A percentile compares a stretch with the other conserved stretches of the same genome.
Evolutionary conservation across 257 asterid species (phyloP).

Genomic region (Mitragyna speciosa): DNA sequence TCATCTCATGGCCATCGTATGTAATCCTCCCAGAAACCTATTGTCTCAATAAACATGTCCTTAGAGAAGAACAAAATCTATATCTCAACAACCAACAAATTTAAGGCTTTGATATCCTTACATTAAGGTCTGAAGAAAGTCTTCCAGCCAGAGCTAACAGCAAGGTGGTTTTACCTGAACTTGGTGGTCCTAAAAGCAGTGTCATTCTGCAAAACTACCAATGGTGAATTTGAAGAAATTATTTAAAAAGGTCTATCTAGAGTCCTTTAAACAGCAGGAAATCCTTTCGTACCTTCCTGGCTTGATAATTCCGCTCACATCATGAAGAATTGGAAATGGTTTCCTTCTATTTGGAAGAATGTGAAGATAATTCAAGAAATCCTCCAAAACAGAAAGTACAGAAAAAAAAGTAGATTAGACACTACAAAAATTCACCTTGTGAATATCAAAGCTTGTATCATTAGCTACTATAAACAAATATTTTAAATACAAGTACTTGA

Average conservation of each 20-base stretch:
- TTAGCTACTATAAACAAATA: too few species aligned
- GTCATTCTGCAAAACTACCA: conserved; percentile 6
- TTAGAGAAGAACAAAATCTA: too few species aligned
- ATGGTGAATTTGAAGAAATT: background rate
- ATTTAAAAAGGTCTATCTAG: background rate
- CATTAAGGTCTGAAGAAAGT: conserved; percentile 51
- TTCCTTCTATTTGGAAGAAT: conserved; percentile 67
- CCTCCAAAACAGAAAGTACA: conserved; percentile 34
- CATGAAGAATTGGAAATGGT: conserved; percentile 72
- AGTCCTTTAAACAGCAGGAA: too few species aligned
- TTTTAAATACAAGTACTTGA: too few species aligned
- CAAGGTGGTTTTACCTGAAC: conserved; percentile 67
- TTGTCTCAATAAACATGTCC: background rate
- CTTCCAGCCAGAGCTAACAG: conserved; percentile 67
- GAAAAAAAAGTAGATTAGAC: background rate
- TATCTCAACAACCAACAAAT: background rate
- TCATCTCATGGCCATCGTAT: conserved; percentile 56
- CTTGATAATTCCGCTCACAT: conserved; percentile 71
- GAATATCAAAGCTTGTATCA: too few species aligned
- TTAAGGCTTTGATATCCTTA: conserved; percentile 8
- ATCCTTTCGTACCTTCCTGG: conserved; percentile 65
- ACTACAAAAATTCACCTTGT: too few species aligned
- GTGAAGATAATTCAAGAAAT: conserved; percentile 52
- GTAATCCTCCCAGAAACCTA: conserved; percentile 59
- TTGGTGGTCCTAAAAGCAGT: conserved; percentile 60